Conservation (phyloP, 306 rosid species). For the Potentilla sterilis region DNA sequence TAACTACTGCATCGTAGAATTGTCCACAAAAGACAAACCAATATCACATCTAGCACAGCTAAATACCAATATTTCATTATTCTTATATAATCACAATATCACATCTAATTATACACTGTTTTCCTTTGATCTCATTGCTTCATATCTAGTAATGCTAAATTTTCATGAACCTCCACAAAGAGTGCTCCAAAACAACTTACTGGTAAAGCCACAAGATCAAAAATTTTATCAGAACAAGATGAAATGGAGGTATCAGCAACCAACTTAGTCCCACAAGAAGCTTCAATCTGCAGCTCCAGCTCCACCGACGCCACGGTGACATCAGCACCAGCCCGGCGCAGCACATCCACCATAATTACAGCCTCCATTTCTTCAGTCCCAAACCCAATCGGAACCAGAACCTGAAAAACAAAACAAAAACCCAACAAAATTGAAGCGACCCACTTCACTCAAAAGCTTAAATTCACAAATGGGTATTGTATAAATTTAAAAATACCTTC, state of each 20-base stretch:
- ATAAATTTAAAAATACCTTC: conserved; percentile 38
- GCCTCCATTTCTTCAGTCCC: conserved; percentile 99
- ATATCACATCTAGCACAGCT: not conserved
- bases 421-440: not conserved
- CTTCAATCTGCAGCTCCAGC: conserved; percentile 69
- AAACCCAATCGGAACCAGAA: conserved; percentile 78
- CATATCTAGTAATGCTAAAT: not conserved
- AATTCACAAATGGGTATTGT: conserved; percentile 10
- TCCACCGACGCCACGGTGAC: conserved; percentile 95
- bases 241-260: conserved; percentile 74
- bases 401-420: conserved; percentile 35
- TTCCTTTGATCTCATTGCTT: not conserved
- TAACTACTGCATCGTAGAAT: not conserved
- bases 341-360: conserved; percentile 70
- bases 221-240: conserved; percentile 56
- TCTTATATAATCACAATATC: not conserved
- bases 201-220: conserved; percentile 91
- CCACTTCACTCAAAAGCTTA: not conserved
- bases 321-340: conserved; percentile 90
- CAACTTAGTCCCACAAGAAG: conserved; percentile 67
- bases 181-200: conserved; percentile 35
- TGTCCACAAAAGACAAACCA: not conserved
- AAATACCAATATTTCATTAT: not conserved
- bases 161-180: not conserved
- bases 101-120: not conserved